Evolutionary conservation across 1,284 basidiomycete species (phyloP), one percentile per base, ranked within the genome.

Genomic region (Austroboletus olivaceoglutinosus): DNA sequence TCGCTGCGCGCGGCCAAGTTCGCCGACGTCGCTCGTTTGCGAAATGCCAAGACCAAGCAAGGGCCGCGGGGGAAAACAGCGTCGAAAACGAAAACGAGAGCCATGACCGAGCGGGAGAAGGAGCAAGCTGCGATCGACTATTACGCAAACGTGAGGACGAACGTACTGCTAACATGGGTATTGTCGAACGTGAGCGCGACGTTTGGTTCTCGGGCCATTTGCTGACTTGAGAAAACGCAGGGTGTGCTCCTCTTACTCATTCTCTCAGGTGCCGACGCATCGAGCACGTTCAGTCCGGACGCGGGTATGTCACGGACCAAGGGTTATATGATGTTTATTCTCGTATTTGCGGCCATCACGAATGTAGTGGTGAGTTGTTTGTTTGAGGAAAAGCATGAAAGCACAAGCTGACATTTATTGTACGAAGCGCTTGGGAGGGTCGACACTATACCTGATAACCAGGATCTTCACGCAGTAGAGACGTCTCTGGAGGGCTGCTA

Each of bases 61-160:
- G 47, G 49, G 12, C 3, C 34, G 16, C 43, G 7, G 43, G 42
- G 13, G 8, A 68, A 73, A 54, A 37, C 67, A 48, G 60, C 67
- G 54, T 23, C 25, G 5, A 25, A 25, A 25, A 25, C 25, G 5
- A 25, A 25, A 25, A 25, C 55, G 21, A 64, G 61, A 25, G 55
- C 54, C 25, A 69, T 67, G 51, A 76, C 65, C 39, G 68, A 74
- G 23, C 77, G 78, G 33, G 81, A 91, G 70, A 80, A 76, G 58
- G 90, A 93, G 59, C 82, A 88, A 60, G 80, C 80, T 15, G 89
- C 89, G 19, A 91, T 89, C 66, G 91, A 93, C 63, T 91, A 91
- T 67, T 94, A 93, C 69, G 90, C 91, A 0, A 91, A 89, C 65
- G 90, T 97, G 58, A 76, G 93, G 52, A 97, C 93, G 12, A 96